These are phyloP conservation scores for Grosmannia clavigera DNA, from an alignment of 2,329 filamentous ascomycete genomes.

Conservation along the genomic window DNA sequence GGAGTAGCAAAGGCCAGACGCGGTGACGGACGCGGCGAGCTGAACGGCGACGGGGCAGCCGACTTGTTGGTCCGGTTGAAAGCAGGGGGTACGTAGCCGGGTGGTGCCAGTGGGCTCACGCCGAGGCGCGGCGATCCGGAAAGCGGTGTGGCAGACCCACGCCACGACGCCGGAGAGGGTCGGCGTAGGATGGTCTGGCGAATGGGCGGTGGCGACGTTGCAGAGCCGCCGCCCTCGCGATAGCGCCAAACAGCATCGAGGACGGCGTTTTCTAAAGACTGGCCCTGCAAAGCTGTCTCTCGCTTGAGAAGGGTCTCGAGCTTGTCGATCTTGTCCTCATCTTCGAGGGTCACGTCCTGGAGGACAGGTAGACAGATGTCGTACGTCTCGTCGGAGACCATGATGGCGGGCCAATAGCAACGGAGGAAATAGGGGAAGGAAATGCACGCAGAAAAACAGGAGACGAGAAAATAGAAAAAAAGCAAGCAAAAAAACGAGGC, in stretches of 20 bases:
- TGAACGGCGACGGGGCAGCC: constrained; percentile 76
- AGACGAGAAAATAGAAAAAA: background rate
- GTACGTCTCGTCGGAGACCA: constrained; percentile 90
- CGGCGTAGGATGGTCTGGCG: constrained; percentile 83
- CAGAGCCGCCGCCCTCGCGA: constrained; percentile 51
- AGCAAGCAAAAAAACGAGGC: background rate
- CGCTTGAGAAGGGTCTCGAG: constrained; percentile 75
- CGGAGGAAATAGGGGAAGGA: background rate
- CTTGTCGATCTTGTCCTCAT: constrained; percentile 91
- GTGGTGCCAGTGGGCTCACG: constrained; percentile 72
- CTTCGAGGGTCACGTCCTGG: constrained; percentile 68
- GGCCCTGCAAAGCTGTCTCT: constrained; percentile 62
- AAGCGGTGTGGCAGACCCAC: constrained; percentile 66
- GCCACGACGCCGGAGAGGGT: constrained; percentile 89
- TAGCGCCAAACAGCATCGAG: constrained; percentile 84
- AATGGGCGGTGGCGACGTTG: constrained; percentile 69
- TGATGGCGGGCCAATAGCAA: constrained; percentile 29
- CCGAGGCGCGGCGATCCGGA: constrained; percentile 72
- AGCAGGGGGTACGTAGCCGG: constrained; percentile 67
- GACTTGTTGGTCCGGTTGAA: constrained; percentile 62
- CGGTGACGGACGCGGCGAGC: constrained; percentile 84
- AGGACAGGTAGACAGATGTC: constrained; percentile 83
- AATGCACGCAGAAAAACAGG: background rate
- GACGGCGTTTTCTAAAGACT: constrained; percentile 76
- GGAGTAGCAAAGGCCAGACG: constrained; percentile 83